Conservation (phyloP, 1,284 basidiomycete genomes). For the Ceratobasidium sp. region DNA sequence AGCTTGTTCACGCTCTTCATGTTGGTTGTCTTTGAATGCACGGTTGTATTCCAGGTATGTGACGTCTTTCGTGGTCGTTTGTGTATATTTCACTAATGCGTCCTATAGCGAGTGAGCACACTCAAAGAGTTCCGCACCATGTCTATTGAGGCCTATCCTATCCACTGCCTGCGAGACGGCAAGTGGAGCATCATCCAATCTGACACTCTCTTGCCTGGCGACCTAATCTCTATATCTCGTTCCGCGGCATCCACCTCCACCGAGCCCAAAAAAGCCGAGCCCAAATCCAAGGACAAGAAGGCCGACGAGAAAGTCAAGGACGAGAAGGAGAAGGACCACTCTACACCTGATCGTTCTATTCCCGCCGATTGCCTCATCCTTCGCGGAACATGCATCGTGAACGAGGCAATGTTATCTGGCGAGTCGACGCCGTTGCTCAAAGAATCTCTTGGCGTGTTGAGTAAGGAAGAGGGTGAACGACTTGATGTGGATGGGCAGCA, state of each 20-base stretch:
- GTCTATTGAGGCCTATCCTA: constrained; percentile 88
- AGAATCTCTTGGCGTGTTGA: constrained; percentile 81
- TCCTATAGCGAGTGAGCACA: constrained; percentile 79
- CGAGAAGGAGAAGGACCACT: constrained; percentile 29
- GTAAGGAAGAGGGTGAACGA: constrained; percentile 73
- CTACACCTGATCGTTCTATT: constrained; percentile 60
- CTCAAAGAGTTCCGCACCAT: constrained; percentile 95
- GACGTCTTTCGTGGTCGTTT: background rate
- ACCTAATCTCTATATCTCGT: constrained; percentile 77
- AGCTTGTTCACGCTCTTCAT: constrained; percentile 96
- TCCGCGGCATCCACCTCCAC: constrained; percentile 12
- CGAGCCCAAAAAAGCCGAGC: constrained; percentile 26
- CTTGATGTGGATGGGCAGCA: constrained; percentile 87
- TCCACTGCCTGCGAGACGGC: constrained; percentile 80
- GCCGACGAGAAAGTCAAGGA: constrained; percentile 5
- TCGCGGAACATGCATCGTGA: constrained; percentile 91
- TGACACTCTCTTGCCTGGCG: constrained; percentile 88
- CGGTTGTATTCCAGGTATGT: constrained; percentile 93
- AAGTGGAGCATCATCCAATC: constrained; percentile 85
- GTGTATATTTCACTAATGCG: background rate
- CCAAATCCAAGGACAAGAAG: constrained; percentile 34
- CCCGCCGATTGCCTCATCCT: constrained; percentile 91
- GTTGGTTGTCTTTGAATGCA: constrained; percentile 96
- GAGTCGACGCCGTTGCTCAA: constrained; percentile 95
- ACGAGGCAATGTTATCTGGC: constrained; percentile 97